Conservation (phyloP, 2,329 filamentous ascomycete species). For the Talaromyces sp. region DNA sequence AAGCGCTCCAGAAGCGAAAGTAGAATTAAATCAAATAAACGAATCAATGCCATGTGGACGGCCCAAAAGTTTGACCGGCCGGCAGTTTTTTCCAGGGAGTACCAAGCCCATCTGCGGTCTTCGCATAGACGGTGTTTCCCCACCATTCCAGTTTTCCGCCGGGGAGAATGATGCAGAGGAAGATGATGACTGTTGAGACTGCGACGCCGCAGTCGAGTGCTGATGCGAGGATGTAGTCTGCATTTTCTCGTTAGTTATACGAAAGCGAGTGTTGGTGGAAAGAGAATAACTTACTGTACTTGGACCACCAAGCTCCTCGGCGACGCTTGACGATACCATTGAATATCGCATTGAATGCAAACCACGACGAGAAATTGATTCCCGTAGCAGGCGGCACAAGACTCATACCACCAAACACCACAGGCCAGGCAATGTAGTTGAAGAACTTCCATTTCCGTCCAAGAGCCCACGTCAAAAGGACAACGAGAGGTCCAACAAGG, state of each 20-base stretch:
- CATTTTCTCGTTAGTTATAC: not conserved
- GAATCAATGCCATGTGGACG: slow-evolving; percentile 16
- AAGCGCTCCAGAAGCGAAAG: not conserved
- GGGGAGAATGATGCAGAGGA: slow-evolving; percentile 46
- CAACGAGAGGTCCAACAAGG: slow-evolving; percentile 63
- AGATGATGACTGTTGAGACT: slow-evolving; percentile 45
- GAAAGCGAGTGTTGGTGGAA: not conserved
- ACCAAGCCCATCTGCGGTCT: slow-evolving; percentile 45
- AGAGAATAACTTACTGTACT: slow-evolving; percentile 40
- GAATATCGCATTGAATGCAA: slow-evolving; percentile 49
- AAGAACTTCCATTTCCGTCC: slow-evolving; percentile 60
- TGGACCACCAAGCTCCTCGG: slow-evolving; percentile 50
- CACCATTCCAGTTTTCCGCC: slow-evolving; percentile 42
- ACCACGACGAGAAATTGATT: slow-evolving; percentile 70
- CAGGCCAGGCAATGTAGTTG: slow-evolving; percentile 66
- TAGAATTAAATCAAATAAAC: not conserved
- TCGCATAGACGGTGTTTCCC: slow-evolving; percentile 41
- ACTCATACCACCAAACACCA: slow-evolving; percentile 66
- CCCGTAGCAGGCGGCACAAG: slow-evolving; percentile 67
- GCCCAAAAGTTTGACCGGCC: slow-evolving; percentile 14
- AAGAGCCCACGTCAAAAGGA: slow-evolving; percentile 59
- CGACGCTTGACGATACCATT: slow-evolving; percentile 46
- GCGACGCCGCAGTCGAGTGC: slow-evolving; percentile 46
- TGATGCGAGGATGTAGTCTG: slow-evolving; percentile 45
- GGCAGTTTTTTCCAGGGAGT: slow-evolving; percentile 32